Base-by-base conservation (phyloP, 768 basidiomycete species). In the Termitomyces sp. region DNA sequence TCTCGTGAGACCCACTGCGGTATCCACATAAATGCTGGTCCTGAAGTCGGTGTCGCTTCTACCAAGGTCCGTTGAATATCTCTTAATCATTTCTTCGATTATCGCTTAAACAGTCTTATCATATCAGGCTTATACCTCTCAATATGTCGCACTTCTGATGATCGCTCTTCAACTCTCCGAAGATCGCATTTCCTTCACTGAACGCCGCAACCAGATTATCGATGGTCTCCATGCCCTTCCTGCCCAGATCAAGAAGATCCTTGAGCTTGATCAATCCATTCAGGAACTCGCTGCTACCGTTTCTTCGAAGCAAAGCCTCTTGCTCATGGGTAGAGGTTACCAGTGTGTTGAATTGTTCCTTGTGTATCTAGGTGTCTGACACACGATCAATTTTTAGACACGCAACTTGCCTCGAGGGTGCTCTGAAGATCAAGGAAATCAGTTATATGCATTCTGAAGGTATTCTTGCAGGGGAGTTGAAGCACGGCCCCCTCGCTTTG, bases 391-490 rank as follows among this genome's bases (percentile, higher is more conserved):
- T 57, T 1, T 36, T 46, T 36, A 88, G 87, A 72, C 85, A 96
- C 64, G 97, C 97, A 7, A 99, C 97, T 7, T 98, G 96, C 73
- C 80, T 99, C 48, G 97, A 99, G 72, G 97, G 95, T 57, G 97
- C 97, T 7, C 77, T 99, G 66, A 99, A 99, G 81, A 98, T 99
- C 78, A 99, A 99, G 78, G 97, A 98, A 80, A 95, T 98, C 72
- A 91, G 90, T 56, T 98, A 98, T 76, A 88, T 92, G 83, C 87
- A 87, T 70, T 85, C 84, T 1, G 86, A 87, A 75, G 89, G 89
- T 77, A 98, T 98, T 71, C 86, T 99, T 57, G 97, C 97, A 24
- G 97, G 97, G 64, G 97, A 99, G 77, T 80, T 99, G 63, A 99
- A 99, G 79, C 97, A 99, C 70, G 97, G 97, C 46, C 97, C 97